These are phyloP conservation scores for Gossypium herbaceum DNA, from an alignment of 345 rosid species.

Conservation along the genomic window DNA sequence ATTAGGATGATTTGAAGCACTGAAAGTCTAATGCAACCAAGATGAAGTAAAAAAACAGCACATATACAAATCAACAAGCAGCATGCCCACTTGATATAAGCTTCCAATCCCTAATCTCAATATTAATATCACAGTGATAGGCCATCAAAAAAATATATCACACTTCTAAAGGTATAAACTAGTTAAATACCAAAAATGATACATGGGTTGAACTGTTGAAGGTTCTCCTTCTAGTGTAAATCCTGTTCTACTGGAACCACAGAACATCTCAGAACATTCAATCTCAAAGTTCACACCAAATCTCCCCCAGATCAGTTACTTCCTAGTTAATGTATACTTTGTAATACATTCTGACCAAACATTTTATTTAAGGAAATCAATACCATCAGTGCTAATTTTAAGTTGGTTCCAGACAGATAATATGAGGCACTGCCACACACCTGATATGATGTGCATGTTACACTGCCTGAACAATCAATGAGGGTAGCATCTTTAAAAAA, in stretches of 20 bases:
- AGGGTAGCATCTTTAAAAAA: background rate
- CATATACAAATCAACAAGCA: background rate
- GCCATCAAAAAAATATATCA: background rate
- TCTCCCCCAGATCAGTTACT: background rate
- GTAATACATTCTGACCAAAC: background rate
- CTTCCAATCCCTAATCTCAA: background rate
- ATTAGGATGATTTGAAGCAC: background rate
- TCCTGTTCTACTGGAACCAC: background rate
- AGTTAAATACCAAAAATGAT: background rate
- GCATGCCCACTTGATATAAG: background rate
- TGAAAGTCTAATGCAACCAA: constrained; percentile 1
- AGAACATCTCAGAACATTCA: background rate
- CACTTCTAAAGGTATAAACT: background rate
- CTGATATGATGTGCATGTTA: background rate
- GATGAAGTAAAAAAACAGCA: background rate
- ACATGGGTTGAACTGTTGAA: background rate
- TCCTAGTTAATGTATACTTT: background rate
- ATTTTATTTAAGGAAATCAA: background rate
- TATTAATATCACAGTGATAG: background rate
- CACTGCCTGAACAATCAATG: background rate
- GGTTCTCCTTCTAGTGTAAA: background rate
- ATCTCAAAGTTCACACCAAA: background rate
- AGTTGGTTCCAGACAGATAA: background rate
- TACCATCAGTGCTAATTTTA: background rate
- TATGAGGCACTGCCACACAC: background rate